A percentile compares a stretch with the other conserved stretches of the same genome.
Conservation (phyloP, 31 red algal genomes). For the Pterothamnion heteromorphum region DNA sequence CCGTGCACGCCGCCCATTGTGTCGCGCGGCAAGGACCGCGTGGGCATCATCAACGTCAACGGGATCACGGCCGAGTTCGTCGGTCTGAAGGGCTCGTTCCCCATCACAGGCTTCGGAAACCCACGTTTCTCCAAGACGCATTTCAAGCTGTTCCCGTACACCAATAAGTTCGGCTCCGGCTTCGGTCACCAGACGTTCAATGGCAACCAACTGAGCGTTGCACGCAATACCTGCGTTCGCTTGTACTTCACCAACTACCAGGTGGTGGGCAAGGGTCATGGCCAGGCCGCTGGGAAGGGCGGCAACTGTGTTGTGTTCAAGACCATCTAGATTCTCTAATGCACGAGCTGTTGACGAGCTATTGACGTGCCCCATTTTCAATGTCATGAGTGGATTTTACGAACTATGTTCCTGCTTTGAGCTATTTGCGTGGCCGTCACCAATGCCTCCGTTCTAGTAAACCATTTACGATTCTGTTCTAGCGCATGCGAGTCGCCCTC, state of each 20-base stretch:
- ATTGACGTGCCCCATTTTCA: too few species aligned
- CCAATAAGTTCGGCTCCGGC: conserved; percentile 4
- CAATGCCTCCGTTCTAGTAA: too few species aligned
- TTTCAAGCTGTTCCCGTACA: conserved; percentile 50
- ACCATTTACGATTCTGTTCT: too few species aligned
- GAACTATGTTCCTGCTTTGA: too few species aligned
- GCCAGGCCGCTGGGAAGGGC: conserved; percentile 14
- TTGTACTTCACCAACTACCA: conserved; percentile 48
- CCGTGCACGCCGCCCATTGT: conserved; percentile 46
- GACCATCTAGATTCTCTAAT: too few species aligned
- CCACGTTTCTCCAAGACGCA: conserved; percentile 49
- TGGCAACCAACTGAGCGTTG: conserved; percentile 45
- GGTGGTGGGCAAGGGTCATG: neutral
- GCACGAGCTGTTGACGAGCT: too few species aligned
- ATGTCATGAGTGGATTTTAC: too few species aligned
- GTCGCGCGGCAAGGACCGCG: neutral
- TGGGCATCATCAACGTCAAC: conserved; percentile 60
- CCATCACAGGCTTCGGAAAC: conserved; percentile 50
- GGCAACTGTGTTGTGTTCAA: conserved; percentile 58
- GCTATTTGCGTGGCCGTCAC: too few species aligned
- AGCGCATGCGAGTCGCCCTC: too few species aligned
- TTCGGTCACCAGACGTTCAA: conserved; percentile 58
- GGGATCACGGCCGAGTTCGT: conserved; percentile 42
- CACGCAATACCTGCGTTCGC: conserved; percentile 32
- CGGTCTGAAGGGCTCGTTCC: neutral